Base-by-base conservation (phyloP, 208 protist species). In the Endotrypanum monterogeii region DNA sequence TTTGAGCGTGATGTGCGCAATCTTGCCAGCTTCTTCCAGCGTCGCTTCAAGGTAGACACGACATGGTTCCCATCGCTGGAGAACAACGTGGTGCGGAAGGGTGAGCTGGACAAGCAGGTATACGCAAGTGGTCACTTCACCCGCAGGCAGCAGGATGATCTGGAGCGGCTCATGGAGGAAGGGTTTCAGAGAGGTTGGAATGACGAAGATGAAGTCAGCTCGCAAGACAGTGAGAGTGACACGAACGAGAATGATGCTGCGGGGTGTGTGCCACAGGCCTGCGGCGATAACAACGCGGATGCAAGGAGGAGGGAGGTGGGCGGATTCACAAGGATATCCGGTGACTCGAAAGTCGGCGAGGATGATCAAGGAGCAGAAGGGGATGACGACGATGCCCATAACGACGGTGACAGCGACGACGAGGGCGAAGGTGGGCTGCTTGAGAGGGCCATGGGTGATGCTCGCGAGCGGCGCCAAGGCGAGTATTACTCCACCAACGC, bases 1-100 rank as follows among this genome's bases (percentile, higher is more conserved):
- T 99, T 99, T 82, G 86, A 98, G 58, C 94, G 99, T 48, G 99
- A 99, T 90, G 96, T 99, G n/a, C 70, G 97, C 23, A 99, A 99
- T 78, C 86, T 99, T 32, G 87, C 92, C 41, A 93, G 84, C 20
- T 99, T 99, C 77, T 99, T 99, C 79, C 77, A 88, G 44, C 90
- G 95, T 50, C 86, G 92, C 35, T 99, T 98, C 77, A 88, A 89
- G 66, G 65, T 99, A 11, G 79, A 79, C 32, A 89, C 78, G 23
- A 71, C 92, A 46, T 87, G 82, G 71, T 89, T 83, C 56, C 92
- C 90, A 18, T 87, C 89, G 28, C 79, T 96, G 62, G 85, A 90
- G 71, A 87, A 87, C 32, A 89, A 97, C 57, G 91, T 96, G 28
- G 84, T 87, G 76, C 89, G 92, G 48, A 92, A 83, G 65, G 81